A percentile compares a stretch with the other conserved stretches of the same genome.
Conservation (phyloP, 2,329 filamentous ascomycete genomes). For the Penicillium sp. region DNA sequence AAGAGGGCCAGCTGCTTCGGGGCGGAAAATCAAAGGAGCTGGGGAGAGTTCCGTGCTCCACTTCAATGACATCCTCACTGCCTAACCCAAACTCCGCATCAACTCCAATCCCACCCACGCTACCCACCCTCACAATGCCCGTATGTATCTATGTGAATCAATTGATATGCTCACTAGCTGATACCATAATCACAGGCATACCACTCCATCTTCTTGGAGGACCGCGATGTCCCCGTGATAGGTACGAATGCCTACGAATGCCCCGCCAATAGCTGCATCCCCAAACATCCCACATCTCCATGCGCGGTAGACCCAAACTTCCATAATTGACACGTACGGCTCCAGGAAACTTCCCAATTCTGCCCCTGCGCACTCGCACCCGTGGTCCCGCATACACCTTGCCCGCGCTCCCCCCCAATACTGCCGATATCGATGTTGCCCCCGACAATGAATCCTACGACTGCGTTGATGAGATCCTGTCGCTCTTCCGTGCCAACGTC, state of each 20-base stretch:
- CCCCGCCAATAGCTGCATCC: conserved; percentile 14
- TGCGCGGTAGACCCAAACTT: neutral
- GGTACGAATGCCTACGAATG: conserved; percentile 48
- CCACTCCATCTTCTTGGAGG: conserved; percentile 92
- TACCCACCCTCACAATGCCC: conserved; percentile 43
- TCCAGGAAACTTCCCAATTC: conserved; percentile 85
- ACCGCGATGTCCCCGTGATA: conserved; percentile 67
- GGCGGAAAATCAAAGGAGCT: conserved; percentile 38
- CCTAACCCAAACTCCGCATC: conserved; percentile 16
- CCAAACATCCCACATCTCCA: neutral
- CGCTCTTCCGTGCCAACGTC: conserved; percentile 94
- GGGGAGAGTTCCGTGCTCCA: conserved; percentile 15
- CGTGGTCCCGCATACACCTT: conserved; percentile 93
- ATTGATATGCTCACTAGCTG: neutral
- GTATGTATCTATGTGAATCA: conserved; percentile 33
- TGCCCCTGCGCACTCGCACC: conserved; percentile 90
- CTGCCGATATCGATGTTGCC: conserved; percentile 57
- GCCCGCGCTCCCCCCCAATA: conserved; percentile 60
- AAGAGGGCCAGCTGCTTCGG: conserved; percentile 39
- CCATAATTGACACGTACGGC: conserved; percentile 9
- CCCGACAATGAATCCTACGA: conserved; percentile 92
- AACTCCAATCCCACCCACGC: conserved; percentile 5
- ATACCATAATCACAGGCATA: conserved; percentile 66
- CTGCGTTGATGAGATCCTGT: conserved; percentile 88
- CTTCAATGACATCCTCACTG: conserved; percentile 31